Evolutionary conservation across 202 grass and related monocot species (phyloP), one percentile per base, ranked within the genome.

Genomic region (Setaria italica): DNA sequence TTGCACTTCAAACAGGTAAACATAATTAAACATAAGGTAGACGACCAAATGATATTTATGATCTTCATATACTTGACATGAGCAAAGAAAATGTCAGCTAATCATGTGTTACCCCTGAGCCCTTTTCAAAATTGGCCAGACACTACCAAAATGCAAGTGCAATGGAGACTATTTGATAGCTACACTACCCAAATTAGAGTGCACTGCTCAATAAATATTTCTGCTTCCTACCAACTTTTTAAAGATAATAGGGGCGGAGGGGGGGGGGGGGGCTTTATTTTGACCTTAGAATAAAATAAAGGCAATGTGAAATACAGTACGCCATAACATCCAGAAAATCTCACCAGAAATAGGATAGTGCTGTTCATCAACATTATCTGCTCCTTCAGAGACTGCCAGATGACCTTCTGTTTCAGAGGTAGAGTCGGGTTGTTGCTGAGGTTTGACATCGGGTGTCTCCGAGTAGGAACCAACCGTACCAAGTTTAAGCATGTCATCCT

Each of bases 281-380:
- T 6, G 14, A 25, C 35, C 15, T 25, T 77, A 25, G 35, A 70
- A 21, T 74, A 56, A 54, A 74, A 20, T 20, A 78, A 21, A 53
- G 51, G n/a, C 9, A 50, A 55, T 42, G 56, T n/a, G 14, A 89
- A 77, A 68, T 35, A 12, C 80, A 66, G 13, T 62, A 73, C 37
- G 54, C 49, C 55, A 62, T 63, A 67, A 30, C 33, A 51, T 50
- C 4, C 15, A 34, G 15, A 71, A 94, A 81, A 34, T 68, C 74
- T 88, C 51, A 92, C 92, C 92, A 88, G 85, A 20, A 58, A 49
- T 32, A 67, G 39, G 39, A 79, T 33, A 46, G 37, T 63, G 80
- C 20, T 79, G 30, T 35, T 9, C 74, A 77, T 77, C 79, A 72
- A 68, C 20, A 72, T 57, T 72, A 50, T 72, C 45, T 3, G 9